These are phyloP conservation scores for Kluyveromyces marxianus DNA, from an alignment of 1,139 yeast genomes.

Conservation along the genomic window DNA sequence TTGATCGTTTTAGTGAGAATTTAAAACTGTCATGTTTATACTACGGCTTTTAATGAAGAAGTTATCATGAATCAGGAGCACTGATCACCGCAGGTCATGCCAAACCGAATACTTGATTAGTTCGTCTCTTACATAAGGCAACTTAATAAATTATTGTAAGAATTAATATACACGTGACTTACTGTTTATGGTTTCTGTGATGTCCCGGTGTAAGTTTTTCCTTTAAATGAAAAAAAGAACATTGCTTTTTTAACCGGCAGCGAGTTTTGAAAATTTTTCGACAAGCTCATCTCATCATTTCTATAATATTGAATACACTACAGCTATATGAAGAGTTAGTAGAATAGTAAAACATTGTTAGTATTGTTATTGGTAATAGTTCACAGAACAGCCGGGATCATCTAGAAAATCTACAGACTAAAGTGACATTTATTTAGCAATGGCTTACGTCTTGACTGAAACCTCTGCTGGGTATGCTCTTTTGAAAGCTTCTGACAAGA, in stretches of 20 bases:
- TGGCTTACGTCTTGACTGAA: slow-evolving; percentile 95
- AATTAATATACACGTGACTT: no score
- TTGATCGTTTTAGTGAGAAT: no score
- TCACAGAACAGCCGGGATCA: neutral
- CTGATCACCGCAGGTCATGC: no score
- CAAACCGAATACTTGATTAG: no score
- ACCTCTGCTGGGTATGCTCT: slow-evolving; percentile 98
- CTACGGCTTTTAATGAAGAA: no score
- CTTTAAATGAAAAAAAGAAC: no score
- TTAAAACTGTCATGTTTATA: no score
- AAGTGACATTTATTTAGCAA: slow-evolving; percentile 26
- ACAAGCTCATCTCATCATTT: slow-evolving; percentile 7
- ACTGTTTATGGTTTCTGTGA: no score
- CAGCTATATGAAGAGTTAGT: neutral
- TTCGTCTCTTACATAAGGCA: no score
- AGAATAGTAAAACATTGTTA: neutral
- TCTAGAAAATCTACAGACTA: neutral
- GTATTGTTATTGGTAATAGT: neutral
- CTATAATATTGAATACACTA: neutral
- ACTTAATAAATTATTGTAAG: no score
- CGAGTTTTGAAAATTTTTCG: slow-evolving; percentile 8
- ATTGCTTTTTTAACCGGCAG: neutral
- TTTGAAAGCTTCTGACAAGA: slow-evolving; percentile 94
- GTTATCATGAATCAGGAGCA: no score
- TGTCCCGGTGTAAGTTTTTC: neutral